These are phyloP conservation scores for Kurtzmaniella natalensis DNA, from an alignment of 1,139 yeast genomes.

Conservation along the genomic window DNA sequence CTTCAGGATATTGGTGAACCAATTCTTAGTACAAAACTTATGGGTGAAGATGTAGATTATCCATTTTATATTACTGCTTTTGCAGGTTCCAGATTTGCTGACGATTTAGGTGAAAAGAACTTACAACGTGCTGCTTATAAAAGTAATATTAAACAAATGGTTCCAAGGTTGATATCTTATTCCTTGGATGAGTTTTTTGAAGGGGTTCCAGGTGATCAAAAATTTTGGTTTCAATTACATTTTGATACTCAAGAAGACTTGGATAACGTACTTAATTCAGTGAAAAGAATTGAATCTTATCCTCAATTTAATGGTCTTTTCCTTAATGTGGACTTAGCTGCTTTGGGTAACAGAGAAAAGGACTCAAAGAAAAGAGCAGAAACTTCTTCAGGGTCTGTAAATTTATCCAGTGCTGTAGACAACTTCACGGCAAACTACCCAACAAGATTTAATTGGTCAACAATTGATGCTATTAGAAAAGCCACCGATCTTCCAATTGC, in stretches of 20 bases:
- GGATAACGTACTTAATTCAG: slow-evolving; percentile 11
- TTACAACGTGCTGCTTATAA: slow-evolving; percentile 62
- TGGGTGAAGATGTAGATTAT: slow-evolving; percentile 19
- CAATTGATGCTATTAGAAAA: background rate
- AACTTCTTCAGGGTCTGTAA: slow-evolving; percentile 3
- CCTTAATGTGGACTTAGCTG: slow-evolving; percentile 17
- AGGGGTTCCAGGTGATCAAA: slow-evolving; percentile 38
- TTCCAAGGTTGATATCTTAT: slow-evolving; percentile 61
- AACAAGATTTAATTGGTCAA: background rate
- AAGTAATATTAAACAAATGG: slow-evolving; percentile 60
- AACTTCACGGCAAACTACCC: background rate
- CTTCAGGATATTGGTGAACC: slow-evolving; percentile 28
- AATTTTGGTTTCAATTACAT: slow-evolving; percentile 78
- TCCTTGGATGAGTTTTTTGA: slow-evolving; percentile 56
- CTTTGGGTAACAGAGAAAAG: slow-evolving; percentile 16
- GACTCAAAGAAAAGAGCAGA: slow-evolving; percentile 11
- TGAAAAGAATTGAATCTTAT: slow-evolving; percentile 11
- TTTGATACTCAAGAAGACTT: slow-evolving; percentile 45
- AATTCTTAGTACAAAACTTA: slow-evolving; percentile 19
- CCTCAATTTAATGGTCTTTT: slow-evolving; percentile 19
- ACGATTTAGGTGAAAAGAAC: slow-evolving; percentile 60
- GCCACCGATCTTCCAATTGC: slow-evolving; percentile 29
- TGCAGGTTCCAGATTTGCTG: slow-evolving; percentile 64
- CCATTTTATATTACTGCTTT: slow-evolving; percentile 69
- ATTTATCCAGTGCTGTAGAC: slow-evolving; percentile 1